Percentiles rank a stretch among this genome's conserved stretches.
phyloP scores from a whole-genome alignment of 495 filamentous ascomycete genomes.

The Evernia prunastri region DNA sequence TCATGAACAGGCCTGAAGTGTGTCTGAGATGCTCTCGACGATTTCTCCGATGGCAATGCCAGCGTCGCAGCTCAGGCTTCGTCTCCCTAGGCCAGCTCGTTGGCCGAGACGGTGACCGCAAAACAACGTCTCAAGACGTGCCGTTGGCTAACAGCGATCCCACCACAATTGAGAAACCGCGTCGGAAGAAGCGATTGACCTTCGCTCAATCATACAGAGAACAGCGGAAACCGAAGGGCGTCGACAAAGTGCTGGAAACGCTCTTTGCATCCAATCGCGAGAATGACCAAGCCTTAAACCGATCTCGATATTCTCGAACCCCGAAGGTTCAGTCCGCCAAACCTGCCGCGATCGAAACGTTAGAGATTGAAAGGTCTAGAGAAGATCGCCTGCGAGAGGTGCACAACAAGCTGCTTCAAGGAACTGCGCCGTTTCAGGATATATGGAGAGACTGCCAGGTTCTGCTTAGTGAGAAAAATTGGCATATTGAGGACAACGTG shows the following conservation, averaged over 20 bases:
- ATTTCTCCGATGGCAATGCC: constrained; percentile 5
- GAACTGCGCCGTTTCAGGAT: not conserved
- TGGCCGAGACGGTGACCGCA: constrained; percentile 3
- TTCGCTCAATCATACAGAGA: constrained; percentile 11
- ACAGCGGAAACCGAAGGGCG: constrained; percentile 9
- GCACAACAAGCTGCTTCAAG: constrained; percentile 5
- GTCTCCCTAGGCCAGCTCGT: constrained; percentile 14
- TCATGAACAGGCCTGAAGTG: constrained; percentile 20
- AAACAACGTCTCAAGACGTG: not conserved
- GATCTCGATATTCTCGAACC: constrained; percentile 2
- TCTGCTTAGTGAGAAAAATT: constrained; percentile 3
- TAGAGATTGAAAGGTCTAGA: not conserved
- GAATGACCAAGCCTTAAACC: not conserved
- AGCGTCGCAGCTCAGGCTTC: constrained; percentile 11
- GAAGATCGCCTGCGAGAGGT: not conserved
- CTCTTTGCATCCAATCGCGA: constrained; percentile 16
- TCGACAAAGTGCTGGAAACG: constrained; percentile 17
- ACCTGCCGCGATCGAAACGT: not conserved
- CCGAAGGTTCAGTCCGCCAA: not conserved
- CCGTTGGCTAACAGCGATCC: not conserved
- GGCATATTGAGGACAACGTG: not conserved
- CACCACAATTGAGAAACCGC: not conserved
- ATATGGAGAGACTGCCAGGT: constrained; percentile 16
- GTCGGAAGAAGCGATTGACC: constrained; percentile 6
- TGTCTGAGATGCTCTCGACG: constrained; percentile 20